Evolutionary conservation across 805 yeast genomes (phyloP).

Genomic region (Jamesozyma jinghongensis): DNA sequence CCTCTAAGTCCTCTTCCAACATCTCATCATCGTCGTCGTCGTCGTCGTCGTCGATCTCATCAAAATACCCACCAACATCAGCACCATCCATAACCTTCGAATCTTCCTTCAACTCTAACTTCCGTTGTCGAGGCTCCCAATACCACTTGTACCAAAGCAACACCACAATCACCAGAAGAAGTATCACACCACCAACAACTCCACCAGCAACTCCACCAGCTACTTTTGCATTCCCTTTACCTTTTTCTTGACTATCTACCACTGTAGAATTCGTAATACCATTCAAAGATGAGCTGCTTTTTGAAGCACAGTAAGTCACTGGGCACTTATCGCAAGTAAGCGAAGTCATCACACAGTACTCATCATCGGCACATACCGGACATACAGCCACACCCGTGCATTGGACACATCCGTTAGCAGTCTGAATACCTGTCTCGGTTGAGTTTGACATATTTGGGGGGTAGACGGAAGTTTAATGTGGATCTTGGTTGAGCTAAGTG

Average conservation of each 20-base stretch:
- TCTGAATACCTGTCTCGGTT: constrained; percentile 9
- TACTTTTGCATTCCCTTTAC: constrained; percentile 33
- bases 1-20: neutral
- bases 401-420: constrained; percentile 32
- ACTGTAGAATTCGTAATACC: constrained; percentile 12
- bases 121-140: constrained; percentile 32
- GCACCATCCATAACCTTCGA: constrained; percentile 16
- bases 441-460: neutral
- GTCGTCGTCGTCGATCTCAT: constrained; percentile 12
- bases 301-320: constrained; percentile 38
- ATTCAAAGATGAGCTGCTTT: constrained; percentile 10
- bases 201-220: constrained; percentile 72
- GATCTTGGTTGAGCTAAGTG: too few species aligned
- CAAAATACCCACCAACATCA: constrained; percentile 23
- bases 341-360: constrained; percentile 46
- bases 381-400: constrained; percentile 38
- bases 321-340: constrained; percentile 56
- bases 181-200: constrained; percentile 35
- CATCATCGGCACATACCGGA: constrained; percentile 45
- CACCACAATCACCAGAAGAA: constrained; percentile 31
- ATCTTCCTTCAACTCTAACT: constrained; percentile 20
- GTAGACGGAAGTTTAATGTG: too few species aligned
- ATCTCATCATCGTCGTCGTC: constrained; percentile 16
- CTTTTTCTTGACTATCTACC: neutral
- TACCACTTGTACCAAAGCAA: constrained; percentile 36